Conservation (phyloP, 148 eudicot genomes). For the Cornus kousa region DNA sequence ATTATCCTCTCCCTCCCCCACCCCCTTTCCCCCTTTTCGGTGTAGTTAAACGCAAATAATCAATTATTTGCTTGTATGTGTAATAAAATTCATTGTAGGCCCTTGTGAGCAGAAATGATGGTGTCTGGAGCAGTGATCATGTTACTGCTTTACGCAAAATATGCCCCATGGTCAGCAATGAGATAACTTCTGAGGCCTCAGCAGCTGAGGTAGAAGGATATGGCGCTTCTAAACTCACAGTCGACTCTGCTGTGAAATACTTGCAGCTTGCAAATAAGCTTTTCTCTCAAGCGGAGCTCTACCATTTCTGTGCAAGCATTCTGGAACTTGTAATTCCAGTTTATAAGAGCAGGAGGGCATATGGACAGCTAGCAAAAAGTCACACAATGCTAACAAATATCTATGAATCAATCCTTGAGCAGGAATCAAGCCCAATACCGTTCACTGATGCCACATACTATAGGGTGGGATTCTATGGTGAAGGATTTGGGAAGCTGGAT, state of each 20-base stretch:
- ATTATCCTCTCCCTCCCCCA: too few relatives aligned
- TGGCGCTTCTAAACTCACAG: slow-evolving; percentile 98
- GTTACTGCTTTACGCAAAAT: slow-evolving; percentile 82
- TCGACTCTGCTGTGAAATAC: slow-evolving; percentile 96
- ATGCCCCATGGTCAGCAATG: slow-evolving; percentile 93
- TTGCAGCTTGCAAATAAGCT: slow-evolving; percentile 98
- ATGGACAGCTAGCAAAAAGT: slow-evolving; percentile 96
- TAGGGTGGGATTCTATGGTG: slow-evolving; percentile 99
- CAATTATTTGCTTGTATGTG: background rate
- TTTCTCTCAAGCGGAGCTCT: slow-evolving; percentile 94
- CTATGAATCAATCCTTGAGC: slow-evolving; percentile 96
- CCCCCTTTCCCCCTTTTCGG: too few relatives aligned
- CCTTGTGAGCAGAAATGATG: slow-evolving; percentile 93
- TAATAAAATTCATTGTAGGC: slow-evolving; percentile 48
- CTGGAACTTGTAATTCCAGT: slow-evolving; percentile 98
- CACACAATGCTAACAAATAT: slow-evolving; percentile 95
- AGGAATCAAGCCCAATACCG: slow-evolving; percentile 98
- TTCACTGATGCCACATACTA: slow-evolving; percentile 97
- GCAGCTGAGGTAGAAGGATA: slow-evolving; percentile 99
- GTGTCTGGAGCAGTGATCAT: slow-evolving; percentile 94
- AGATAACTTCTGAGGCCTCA: slow-evolving; percentile 84
- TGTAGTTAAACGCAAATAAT: slow-evolving; percentile 7
- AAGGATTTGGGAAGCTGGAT: slow-evolving; percentile 85
- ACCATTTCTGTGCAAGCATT: slow-evolving; percentile 94
- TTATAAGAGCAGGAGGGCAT: slow-evolving; percentile 89